Evolutionary conservation across 139 green algal species (phyloP), one percentile per base, ranked within the genome.

Genomic region (Tetradesmus lagerheimii): DNA sequence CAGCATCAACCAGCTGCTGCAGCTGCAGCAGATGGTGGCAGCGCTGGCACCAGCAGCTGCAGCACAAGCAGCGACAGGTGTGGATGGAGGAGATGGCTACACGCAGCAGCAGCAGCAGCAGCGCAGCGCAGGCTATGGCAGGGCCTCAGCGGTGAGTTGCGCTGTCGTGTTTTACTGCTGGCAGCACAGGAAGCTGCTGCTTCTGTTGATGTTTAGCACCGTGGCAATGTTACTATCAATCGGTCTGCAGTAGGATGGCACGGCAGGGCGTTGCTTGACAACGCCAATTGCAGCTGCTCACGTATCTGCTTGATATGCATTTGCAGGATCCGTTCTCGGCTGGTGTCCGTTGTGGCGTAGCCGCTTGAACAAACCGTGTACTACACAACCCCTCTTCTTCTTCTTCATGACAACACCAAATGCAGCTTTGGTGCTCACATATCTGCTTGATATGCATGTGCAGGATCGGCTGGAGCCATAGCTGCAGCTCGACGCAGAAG

Each of bases 1-100:
- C 31, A 94, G 91, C 78, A 75, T 94, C 15, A 71, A 45, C 20
- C 87, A 91, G 83, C 81, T 95, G 81, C 77, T 94, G 57, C 67
- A 50, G 27, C 50, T 95, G 91, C 85, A 89, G n/a, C 35, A 86
- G 31, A 25, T 50, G 37, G 35, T 85, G 35, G 87, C 77, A 57
- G 43, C 78, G 34, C 77, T 90, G 20, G 78, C 78, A 15, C 87
- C 87, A 41, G 53, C 71, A 31, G 86, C 87, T 35, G 39, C 84
- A 23, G 66, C 84, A 74, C 8, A 37, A 77, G 74, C 74, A 67
- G 71, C 34, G n/a, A 20, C 31, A 29, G 34, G 16, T 12, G 67
- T n/a, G 1, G 29, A 11, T 6, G 67, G 2, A 78, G 31, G 4
- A 38, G 67, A 11, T 78, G 67, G n/a, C n/a, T 78, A 39, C 67